These are phyloP conservation scores for Enterospora canceri DNA, from an alignment of 371 early-diverging fungal genomes.

Conservation along the genomic window DNA sequence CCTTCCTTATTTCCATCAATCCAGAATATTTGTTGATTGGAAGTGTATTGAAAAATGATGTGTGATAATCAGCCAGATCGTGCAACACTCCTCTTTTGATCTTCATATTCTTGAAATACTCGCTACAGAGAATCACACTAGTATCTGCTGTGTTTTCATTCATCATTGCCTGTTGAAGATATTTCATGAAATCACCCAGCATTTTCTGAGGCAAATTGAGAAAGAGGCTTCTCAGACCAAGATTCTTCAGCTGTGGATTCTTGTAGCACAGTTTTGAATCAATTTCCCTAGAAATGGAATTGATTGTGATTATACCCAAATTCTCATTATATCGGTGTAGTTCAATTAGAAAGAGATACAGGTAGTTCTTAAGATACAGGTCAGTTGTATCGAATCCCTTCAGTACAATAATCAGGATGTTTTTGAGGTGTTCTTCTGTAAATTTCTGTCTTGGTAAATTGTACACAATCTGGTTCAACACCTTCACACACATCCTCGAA, in stretches of 20 bases:
- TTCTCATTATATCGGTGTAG: slow-evolving; percentile 18
- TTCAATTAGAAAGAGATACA: slow-evolving; percentile 35
- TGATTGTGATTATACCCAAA: slow-evolving; percentile 49
- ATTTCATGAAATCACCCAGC: slow-evolving; percentile 51
- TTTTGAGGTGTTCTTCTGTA: slow-evolving; percentile 31
- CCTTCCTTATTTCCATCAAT: slow-evolving; percentile 14
- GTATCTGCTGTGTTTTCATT: slow-evolving; percentile 24
- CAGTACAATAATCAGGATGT: slow-evolving; percentile 40
- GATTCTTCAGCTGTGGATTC: slow-evolving; percentile 16
- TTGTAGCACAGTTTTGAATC: slow-evolving; percentile 12
- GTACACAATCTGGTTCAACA: slow-evolving; percentile 41
- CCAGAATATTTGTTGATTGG: slow-evolving; percentile 3
- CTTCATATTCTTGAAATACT: slow-evolving; percentile 27
- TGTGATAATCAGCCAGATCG: slow-evolving; percentile 39
- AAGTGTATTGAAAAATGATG: slow-evolving; percentile 9
- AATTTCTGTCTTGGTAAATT: slow-evolving; percentile 22
- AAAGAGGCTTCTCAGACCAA: slow-evolving; percentile 40
- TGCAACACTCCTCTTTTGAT: slow-evolving; percentile 28
- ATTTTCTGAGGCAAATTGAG: slow-evolving; percentile 47
- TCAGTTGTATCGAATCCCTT: slow-evolving; percentile 46
- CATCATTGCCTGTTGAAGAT: slow-evolving; percentile 40
- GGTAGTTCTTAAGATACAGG: slow-evolving; percentile 37
- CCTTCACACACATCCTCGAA: slow-evolving; percentile 42
- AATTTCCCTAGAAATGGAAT: slow-evolving; percentile 43
- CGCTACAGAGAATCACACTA: slow-evolving; percentile 28